Percentiles rank a stretch among this genome's conserved stretches.
Conservation (phyloP, 2,329 filamentous ascomycete species). For the Colletotrichum australisinense region DNA sequence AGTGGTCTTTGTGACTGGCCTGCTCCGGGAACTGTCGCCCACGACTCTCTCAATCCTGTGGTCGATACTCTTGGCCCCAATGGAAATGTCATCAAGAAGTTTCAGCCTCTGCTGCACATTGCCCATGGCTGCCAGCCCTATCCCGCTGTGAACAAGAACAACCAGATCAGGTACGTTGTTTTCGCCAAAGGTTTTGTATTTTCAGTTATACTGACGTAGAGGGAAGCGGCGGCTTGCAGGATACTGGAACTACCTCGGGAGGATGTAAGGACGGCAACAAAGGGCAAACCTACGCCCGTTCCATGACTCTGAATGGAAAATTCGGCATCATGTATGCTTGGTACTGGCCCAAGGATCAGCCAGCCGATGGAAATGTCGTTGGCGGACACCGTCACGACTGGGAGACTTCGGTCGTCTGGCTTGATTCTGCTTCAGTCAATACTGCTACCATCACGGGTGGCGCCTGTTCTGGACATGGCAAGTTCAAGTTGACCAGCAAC, state of each 20-base stretch:
- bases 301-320: conserved; percentile 2
- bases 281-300: background rate
- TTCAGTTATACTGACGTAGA: no score
- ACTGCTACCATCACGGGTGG: no score
- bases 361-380: background rate
- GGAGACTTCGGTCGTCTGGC: no score
- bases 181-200: no score
- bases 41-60: conserved; percentile 5
- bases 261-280: no score
- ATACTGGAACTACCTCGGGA: no score
- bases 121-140: conserved; percentile 20
- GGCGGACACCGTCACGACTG: background rate
- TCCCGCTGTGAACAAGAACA: conserved; percentile 12
- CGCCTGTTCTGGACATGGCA: no score
- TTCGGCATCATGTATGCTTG: conserved; percentile 15
- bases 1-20: no score
- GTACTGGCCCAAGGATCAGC: conserved; percentile 19
- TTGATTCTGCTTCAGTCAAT: no score
- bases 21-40: background rate
- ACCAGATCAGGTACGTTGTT: background rate
- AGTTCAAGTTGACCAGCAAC: background rate
- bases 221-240: no score
- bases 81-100: conserved; percentile 7
- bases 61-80: conserved; percentile 10
- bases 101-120: background rate